Base-by-base conservation (phyloP, 2,329 filamentous ascomycete species). In the Fusarium kyushuense region DNA sequence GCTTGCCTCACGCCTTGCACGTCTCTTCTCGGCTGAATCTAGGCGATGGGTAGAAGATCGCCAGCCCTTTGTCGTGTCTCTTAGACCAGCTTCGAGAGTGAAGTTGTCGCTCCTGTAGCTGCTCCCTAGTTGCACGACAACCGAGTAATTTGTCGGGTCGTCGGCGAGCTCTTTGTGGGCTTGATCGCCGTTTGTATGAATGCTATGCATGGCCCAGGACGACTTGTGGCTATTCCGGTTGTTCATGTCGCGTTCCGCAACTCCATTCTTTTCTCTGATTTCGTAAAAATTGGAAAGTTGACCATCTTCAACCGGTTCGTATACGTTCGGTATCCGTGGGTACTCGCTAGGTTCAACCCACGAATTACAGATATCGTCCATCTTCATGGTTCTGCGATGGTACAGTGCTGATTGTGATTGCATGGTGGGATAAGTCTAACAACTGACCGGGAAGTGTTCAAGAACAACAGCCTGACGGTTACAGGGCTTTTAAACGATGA, bases 291-390 rank as follows among this genome's bases (percentile, higher is more conserved):
- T 30, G 23, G 62, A 52, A 55, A 58, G 23, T 41, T 60, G 60
- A 5, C 47, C 19, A 33, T 49, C 36, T 11, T 57, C 48, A 30
- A 73, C 63, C 12, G 68, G 68, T 32, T 74, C 72, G 54, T 74
- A 70, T 17, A 71, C 71, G 27, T 74, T 63, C 38, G 67, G 62
- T 54, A 71, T 67, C 46, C 67, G 55, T 14, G 64, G 68, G 32
- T 67, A 69, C 46, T 70, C 45, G 46, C 59, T 70, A 38, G 67
- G 63, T 38, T 63, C 56, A 16, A 64, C 67, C 67, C 67, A 70
- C 8, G 63, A 55, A 45, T 55, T 67, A 45, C 54, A 63, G 25
- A 64, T 43, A 45, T 70, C 66, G 33, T 69, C 58, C 19, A 42
- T 63, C 58, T 56, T 49, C 35, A 67, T 67, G 33, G 43, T 41